A percentile compares a stretch with the other conserved stretches of the same genome.
phyloP scores from a whole-genome alignment of 2,329 filamentous ascomycete genomes.

The Xylariaceae sp. region DNA sequence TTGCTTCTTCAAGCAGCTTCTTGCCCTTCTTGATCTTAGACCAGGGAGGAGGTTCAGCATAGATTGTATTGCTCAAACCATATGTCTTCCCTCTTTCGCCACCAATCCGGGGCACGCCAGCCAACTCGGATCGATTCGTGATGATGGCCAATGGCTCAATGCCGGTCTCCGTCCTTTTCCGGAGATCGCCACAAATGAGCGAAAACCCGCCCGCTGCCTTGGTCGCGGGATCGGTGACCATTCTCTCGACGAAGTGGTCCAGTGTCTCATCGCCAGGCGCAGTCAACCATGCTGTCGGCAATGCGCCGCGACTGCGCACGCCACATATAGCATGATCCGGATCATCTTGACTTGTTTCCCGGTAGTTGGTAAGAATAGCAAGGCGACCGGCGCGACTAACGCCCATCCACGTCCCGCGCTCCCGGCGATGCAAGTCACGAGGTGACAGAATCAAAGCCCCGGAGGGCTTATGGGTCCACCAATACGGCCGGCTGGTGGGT shows the following conservation, averaged over 20 bases:
- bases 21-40: constrained; percentile 55
- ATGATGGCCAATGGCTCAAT: constrained; percentile 54
- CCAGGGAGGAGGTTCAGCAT: constrained; percentile 50
- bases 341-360: constrained; percentile 49
- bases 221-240: constrained; percentile 49
- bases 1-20: constrained; percentile 39
- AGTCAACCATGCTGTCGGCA: constrained; percentile 59
- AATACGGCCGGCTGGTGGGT: constrained; percentile 58
- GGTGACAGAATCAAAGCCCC: constrained; percentile 50
- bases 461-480: constrained; percentile 50
- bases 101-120: constrained; percentile 54
- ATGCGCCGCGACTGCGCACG: constrained; percentile 54
- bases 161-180: constrained; percentile 25
- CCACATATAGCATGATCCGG: constrained; percentile 49
- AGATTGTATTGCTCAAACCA: constrained; percentile 59
- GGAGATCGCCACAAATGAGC: constrained; percentile 59
- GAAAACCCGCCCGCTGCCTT: constrained; percentile 62
- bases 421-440: constrained; percentile 55
- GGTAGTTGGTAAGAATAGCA: constrained; percentile 62
- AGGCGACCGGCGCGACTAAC: constrained; percentile 55
- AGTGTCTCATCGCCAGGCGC: constrained; percentile 44
- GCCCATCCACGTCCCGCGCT: constrained; percentile 63
- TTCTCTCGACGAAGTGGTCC: constrained; percentile 45
- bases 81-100: constrained; percentile 48
- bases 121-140: constrained; percentile 52